Conservation (phyloP, 768 basidiomycete genomes). For the Boletus pseudopeckii region DNA sequence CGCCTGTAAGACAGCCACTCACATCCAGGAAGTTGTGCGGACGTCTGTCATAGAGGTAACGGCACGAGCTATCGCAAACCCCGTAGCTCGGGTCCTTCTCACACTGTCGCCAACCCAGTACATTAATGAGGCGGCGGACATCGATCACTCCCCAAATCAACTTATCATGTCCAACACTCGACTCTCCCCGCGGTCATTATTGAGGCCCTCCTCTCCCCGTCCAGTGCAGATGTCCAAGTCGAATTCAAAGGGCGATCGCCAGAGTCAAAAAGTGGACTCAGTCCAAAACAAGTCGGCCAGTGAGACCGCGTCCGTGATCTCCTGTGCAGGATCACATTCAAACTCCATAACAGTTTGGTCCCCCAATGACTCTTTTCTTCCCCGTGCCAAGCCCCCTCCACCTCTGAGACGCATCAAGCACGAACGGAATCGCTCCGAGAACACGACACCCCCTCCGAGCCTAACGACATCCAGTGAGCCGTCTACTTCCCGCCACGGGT, state of each 20-base stretch:
- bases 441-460: not conserved
- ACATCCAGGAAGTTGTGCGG: not conserved
- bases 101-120: too few relatives aligned
- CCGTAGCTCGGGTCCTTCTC: not conserved
- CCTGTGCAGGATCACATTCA: not conserved
- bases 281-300: not conserved
- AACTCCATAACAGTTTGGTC: conserved; percentile 9
- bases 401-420: conserved; percentile 13
- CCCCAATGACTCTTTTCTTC: conserved; percentile 19
- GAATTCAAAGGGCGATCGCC: not conserved
- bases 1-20: not conserved
- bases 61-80: not conserved
- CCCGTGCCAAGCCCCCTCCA: conserved; percentile 18
- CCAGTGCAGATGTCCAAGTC: not conserved
- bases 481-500: not conserved
- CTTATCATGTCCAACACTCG: not conserved
- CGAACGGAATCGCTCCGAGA: conserved; percentile 6
- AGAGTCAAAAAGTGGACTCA: not conserved
- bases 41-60: not conserved
- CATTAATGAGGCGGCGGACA: not conserved
- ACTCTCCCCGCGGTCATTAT: not conserved
- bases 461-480: not conserved
- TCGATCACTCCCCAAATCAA: not conserved
- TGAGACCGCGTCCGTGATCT: not conserved
- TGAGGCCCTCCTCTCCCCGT: not conserved